Conservation (phyloP, 108 stramenopile species). For the Pseudonitzschia pungens region DNA sequence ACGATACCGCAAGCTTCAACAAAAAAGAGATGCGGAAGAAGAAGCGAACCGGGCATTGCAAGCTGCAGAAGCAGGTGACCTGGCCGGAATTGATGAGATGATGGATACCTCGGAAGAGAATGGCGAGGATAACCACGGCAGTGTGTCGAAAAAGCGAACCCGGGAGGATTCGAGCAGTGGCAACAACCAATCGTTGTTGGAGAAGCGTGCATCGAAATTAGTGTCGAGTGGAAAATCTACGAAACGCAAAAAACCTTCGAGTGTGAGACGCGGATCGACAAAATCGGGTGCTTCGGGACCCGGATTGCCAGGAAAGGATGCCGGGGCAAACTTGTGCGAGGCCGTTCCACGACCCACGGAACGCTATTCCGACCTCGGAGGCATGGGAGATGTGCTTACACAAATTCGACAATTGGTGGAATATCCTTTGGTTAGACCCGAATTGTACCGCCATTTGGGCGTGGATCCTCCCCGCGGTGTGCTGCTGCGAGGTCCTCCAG, state of each 20-base stretch:
- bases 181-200: not conserved
- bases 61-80: conserved; percentile 11
- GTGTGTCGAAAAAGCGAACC: conserved; percentile 5
- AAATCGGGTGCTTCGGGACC: conserved; percentile 10
- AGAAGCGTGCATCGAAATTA: conserved; percentile 8
- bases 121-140: not conserved
- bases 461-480: conserved; percentile 98
- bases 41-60: not conserved
- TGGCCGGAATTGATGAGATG: not conserved
- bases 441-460: conserved; percentile 94
- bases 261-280: conserved; percentile 38
- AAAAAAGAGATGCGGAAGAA: conserved; percentile 35
- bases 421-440: conserved; percentile 96
- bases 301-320: not conserved
- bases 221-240: not conserved
- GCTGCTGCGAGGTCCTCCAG: conserved; percentile 96
- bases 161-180: conserved; percentile 2
- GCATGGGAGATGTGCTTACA: conserved; percentile 61
- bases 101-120: not conserved
- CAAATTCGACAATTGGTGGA: conserved; percentile 86
- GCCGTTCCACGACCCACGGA: conserved; percentile 78
- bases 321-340: conserved; percentile 3
- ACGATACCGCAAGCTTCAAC: conserved; percentile 61
- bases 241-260: conserved; percentile 18
- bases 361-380: conserved; percentile 85